These are phyloP conservation scores for Dendryphion nanum DNA, from an alignment of 2,329 filamentous ascomycete species.

Conservation along the genomic window DNA sequence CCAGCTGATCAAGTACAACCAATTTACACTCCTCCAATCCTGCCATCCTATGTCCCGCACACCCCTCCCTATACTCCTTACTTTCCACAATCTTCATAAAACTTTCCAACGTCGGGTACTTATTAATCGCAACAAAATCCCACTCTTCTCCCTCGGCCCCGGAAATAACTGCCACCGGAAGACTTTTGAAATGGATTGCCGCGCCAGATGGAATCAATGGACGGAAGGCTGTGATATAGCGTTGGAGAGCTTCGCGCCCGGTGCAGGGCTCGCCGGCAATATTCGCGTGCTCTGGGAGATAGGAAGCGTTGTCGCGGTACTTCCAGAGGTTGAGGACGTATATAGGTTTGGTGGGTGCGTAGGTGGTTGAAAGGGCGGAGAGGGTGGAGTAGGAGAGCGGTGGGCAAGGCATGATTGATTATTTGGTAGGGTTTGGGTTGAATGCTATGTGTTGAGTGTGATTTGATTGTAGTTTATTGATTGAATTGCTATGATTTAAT, in stretches of 20 bases:
- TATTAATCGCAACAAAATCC: slow-evolving; percentile 9
- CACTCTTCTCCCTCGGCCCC: slow-evolving; percentile 7
- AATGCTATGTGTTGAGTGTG: too few species aligned
- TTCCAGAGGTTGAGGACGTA: slow-evolving; percentile 20
- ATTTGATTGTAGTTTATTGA: too few species aligned
- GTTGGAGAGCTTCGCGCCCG: slow-evolving; percentile 11
- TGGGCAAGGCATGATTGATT: background rate
- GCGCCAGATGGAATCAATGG: slow-evolving; percentile 7
- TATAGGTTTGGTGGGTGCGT: slow-evolving; percentile 12
- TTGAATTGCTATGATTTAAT: too few species aligned
- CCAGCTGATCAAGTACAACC: slow-evolving; percentile 9
- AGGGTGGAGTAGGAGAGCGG: slow-evolving; percentile 1
- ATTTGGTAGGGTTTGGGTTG: too few species aligned
- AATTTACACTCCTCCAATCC: slow-evolving; percentile 12
- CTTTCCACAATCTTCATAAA: slow-evolving; percentile 13
- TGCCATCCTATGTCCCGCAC: slow-evolving; percentile 9
- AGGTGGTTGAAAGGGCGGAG: background rate
- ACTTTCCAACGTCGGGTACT: slow-evolving; percentile 8
- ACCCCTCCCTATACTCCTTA: slow-evolving; percentile 9
- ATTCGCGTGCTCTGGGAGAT: slow-evolving; percentile 8
- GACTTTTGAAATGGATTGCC: slow-evolving; percentile 3
- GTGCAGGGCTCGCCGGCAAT: slow-evolving; percentile 8
- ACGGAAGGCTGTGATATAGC: slow-evolving; percentile 9
- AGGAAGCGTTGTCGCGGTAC: slow-evolving; percentile 6
- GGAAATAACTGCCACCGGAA: background rate